Percentiles rank a stretch among this genome's conserved stretches.
These are phyloP conservation scores for Nicotiana undulata DNA, from an alignment of 257 asterid genomes.

Conservation along the genomic window DNA sequence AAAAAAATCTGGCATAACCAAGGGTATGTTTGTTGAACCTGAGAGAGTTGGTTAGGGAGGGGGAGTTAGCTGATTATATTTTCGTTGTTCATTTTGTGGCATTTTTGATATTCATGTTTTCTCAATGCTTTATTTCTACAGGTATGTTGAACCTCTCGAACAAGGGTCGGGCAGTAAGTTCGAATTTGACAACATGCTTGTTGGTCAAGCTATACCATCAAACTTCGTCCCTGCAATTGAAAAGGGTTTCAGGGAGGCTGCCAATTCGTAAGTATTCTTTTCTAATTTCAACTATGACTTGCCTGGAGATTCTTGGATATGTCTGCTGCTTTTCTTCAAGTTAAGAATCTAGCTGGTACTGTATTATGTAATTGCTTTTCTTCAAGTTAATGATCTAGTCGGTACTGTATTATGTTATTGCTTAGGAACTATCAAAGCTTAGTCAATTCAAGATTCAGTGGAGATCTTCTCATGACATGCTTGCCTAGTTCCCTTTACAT, in stretches of 20 bases:
- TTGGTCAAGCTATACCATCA: slow-evolving; percentile 90
- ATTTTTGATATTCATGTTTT: neutral
- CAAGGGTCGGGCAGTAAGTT: slow-evolving; percentile 65
- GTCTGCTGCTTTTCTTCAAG: neutral
- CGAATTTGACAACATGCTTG: slow-evolving; percentile 80
- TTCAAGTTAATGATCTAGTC: neutral
- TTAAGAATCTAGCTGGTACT: neutral
- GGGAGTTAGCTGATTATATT: neutral
- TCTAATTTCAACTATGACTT: neutral
- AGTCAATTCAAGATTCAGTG: neutral
- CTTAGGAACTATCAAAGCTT: neutral
- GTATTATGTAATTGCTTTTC: neutral
- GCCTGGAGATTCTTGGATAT: neutral
- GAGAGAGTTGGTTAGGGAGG: neutral
- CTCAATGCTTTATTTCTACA: slow-evolving; percentile 22
- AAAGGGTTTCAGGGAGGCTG: slow-evolving; percentile 97
- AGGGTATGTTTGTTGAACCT: neutral
- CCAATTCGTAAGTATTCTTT: slow-evolving; percentile 70
- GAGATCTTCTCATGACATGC: neutral
- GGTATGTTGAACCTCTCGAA: slow-evolving; percentile 90
- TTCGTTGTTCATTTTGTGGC: neutral
- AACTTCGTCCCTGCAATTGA: slow-evolving; percentile 92
- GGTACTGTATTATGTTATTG: neutral
- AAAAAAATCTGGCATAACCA: neutral
- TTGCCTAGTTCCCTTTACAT: neutral